A percentile compares a stretch with the other conserved stretches of the same genome.
Conservation (phyloP, 179 eudicot species). For the Pouteria campechiana region DNA sequence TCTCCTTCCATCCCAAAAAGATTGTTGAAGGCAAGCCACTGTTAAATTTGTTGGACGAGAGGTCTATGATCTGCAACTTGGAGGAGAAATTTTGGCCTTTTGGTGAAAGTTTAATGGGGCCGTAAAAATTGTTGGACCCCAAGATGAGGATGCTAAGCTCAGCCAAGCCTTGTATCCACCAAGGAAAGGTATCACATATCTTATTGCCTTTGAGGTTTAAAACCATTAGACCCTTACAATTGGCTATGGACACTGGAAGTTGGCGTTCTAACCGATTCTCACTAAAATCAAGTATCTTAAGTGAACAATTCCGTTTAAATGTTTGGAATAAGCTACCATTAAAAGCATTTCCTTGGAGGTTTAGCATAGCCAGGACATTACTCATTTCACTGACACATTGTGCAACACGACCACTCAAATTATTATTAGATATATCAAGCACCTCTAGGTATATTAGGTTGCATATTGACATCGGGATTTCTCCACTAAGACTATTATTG, state of each 20-base stretch:
- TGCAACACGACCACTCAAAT: conserved; percentile 5
- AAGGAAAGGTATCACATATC: conserved; percentile 11
- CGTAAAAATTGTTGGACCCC: conserved; percentile 11
- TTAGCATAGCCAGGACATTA: neutral
- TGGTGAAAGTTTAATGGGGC: neutral
- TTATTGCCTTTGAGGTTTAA: conserved; percentile 13
- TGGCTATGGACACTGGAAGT: conserved; percentile 12
- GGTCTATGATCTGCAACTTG: neutral
- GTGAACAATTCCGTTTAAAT: neutral
- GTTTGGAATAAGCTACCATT: conserved; percentile 1
- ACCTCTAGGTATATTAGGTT: neutral
- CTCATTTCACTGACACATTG: conserved; percentile 1
- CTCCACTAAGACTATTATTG: conserved; percentile 6
- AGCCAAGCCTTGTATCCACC: conserved; percentile 9
- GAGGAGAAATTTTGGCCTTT: neutral
- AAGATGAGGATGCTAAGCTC: conserved; percentile 14
- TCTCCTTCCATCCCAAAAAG: neutral
- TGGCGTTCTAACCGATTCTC: conserved; percentile 12
- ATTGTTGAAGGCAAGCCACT: neutral
- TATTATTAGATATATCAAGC: conserved; percentile 13
- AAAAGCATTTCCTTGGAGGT: conserved; percentile 1
- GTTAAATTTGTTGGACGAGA: neutral
- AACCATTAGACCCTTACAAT: conserved; percentile 2
- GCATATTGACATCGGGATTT: conserved; percentile 5
- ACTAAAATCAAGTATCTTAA: conserved; percentile 3